These are phyloP conservation scores for Kalanchoe fedtschenkoi DNA, from an alignment of 164 flowering plant species.

Conservation along the genomic window DNA sequence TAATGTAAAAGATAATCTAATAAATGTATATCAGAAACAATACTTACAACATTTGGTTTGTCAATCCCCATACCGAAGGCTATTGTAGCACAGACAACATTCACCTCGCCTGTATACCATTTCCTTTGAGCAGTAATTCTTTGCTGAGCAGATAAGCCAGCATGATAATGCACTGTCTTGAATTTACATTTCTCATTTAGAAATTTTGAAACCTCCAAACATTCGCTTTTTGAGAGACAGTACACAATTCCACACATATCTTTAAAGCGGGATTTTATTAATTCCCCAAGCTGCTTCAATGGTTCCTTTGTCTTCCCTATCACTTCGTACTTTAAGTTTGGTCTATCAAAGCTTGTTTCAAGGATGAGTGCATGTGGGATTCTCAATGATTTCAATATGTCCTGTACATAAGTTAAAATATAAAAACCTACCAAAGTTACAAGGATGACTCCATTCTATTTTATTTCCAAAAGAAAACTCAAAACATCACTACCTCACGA, in stretches of 20 bases:
- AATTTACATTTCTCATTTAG: constrained; percentile 67
- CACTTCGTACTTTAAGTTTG: constrained; percentile 88
- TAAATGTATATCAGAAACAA: background rate
- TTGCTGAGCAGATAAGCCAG: constrained; percentile 78
- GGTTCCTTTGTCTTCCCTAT: constrained; percentile 68
- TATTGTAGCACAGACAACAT: constrained; percentile 87
- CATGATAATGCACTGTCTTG: constrained; percentile 79
- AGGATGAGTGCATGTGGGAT: constrained; percentile 78
- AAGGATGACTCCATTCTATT: too few relatives aligned
- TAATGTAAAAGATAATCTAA: background rate
- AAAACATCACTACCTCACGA: constrained; percentile 42
- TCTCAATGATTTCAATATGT: constrained; percentile 58
- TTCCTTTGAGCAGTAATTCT: constrained; percentile 70
- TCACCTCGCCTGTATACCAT: constrained; percentile 82
- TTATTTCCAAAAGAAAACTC: background rate
- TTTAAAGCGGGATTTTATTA: constrained; percentile 49
- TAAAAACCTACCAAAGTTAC: constrained; percentile 2
- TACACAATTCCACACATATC: constrained; percentile 77
- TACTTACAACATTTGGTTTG: constrained; percentile 93
- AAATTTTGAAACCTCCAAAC: constrained; percentile 65
- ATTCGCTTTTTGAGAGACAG: constrained; percentile 92
- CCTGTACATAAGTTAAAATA: constrained; percentile 49
- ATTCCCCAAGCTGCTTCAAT: constrained; percentile 70
- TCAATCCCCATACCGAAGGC: constrained; percentile 99
- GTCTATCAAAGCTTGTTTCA: constrained; percentile 94